Base-by-base conservation (phyloP, 2,329 filamentous ascomycete genomes). In the Emericellopsis cladophorae region DNA sequence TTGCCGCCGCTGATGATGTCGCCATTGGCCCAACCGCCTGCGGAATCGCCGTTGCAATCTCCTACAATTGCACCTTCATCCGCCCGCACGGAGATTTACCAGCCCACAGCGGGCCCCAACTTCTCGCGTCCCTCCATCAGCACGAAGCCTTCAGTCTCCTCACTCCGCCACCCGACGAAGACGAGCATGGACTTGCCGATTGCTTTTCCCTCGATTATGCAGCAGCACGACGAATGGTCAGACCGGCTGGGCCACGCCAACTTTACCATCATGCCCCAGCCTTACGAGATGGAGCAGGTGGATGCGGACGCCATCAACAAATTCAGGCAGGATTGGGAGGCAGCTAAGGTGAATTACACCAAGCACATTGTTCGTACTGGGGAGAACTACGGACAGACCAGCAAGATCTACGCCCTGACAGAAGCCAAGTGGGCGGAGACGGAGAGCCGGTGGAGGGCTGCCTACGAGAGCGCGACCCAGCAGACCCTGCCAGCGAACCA, bases 351-450 rank as follows among this genome's bases (percentile, higher is more conserved):
- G 57, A 92, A 94, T 57, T 95, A 89, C 63, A 84, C 84, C 49
- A 90, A 89, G 58, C 89, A 95, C 53, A 75, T 93, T 16, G 83
- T 86, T 10, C 83, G 87, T 43, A 92, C 85, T 0, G 83, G 84
- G 42, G 89, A 95, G 60, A 87, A 95, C 61, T 94, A 94, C 51
- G 88, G 89, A 14, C 71, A 81, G 29, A 95, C 87, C 1, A 95
- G 88, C 41, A 92, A 87, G 57, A 92, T 85, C 42, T 95, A 89
- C 62, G 76, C 72, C 40, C 70, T 92, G 42, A 95, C 89, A 1
- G 81, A 92, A 58, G 75, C 83, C 45, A 96, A 96, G 59, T 95
- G 90, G 90, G 74, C 79, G 22, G 76, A 81, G 50, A 84, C 84
- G 35, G 85, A 95, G 55, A 68, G 67, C 2, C 64, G 70, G 42